Conservation (phyloP, 345 rosid genomes). For the Microcos paniculata region DNA sequence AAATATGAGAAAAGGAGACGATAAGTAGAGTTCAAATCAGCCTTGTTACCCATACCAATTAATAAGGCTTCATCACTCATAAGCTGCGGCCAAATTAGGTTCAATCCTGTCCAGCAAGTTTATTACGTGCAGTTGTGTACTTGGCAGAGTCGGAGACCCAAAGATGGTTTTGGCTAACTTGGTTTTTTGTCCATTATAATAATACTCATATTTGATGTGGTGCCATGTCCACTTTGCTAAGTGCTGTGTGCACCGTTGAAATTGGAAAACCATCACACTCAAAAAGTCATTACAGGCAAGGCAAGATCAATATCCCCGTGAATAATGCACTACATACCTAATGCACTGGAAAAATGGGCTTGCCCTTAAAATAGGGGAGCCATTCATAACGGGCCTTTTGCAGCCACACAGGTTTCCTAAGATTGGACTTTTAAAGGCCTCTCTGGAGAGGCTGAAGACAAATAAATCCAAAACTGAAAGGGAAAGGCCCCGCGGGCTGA, state of each 20-base stretch:
- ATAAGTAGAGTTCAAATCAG: not conserved
- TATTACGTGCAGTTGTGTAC: not conserved
- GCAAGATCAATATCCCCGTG: no score
- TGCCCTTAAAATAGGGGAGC: no score
- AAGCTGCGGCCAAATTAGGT: not conserved
- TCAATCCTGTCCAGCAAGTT: not conserved
- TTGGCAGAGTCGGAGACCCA: not conserved
- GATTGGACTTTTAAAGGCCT: no score
- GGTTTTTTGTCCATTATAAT: not conserved
- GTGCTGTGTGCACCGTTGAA: not conserved
- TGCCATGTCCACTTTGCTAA: not conserved
- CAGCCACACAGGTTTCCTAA: no score
- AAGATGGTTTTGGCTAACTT: not conserved
- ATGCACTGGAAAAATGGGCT: no score
- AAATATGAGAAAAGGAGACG: not conserved
- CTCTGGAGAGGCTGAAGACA: no score
- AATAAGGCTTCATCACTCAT: not conserved
- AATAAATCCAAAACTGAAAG: no score
- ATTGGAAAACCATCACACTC: not conserved
- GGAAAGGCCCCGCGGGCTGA: no score
- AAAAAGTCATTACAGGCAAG: not conserved
- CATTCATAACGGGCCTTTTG: no score
- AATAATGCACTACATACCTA: no score
- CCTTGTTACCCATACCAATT: not conserved
- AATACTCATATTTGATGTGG: not conserved